phyloP scores from a whole-genome alignment of 2,329 filamentous ascomycete species.

The Zarea fungicola region DNA sequence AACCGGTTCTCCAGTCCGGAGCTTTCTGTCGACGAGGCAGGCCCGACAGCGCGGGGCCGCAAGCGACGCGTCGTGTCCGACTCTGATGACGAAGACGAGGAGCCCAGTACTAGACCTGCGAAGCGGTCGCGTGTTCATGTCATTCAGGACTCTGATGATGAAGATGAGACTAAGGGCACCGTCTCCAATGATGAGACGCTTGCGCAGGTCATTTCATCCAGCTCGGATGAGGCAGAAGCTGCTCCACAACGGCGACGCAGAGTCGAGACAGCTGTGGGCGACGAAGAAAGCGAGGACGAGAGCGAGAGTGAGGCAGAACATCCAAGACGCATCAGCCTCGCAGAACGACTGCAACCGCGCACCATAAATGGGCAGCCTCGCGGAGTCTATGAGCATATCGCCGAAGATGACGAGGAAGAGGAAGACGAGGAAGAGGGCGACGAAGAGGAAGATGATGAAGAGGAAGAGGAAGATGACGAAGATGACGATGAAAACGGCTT shows the following conservation, averaged over 20 bases:
- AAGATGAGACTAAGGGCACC: slow-evolving; percentile 1
- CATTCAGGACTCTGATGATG: slow-evolving; percentile 19
- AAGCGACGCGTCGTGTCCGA: slow-evolving; percentile 27
- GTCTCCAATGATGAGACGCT: slow-evolving; percentile 4
- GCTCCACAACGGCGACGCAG: neutral
- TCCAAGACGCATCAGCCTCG: slow-evolving; percentile 18
- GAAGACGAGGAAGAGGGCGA: slow-evolving; percentile 16
- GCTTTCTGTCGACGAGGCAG: slow-evolving; percentile 14
- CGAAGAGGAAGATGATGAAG: slow-evolving; percentile 19
- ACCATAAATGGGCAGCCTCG: neutral
- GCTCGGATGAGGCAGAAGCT: slow-evolving; percentile 13
- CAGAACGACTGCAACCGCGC: slow-evolving; percentile 19
- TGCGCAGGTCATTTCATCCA: slow-evolving; percentile 1
- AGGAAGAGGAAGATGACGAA: slow-evolving; percentile 14
- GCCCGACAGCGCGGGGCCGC: slow-evolving; percentile 14
- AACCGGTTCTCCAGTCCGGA: slow-evolving; percentile 28
- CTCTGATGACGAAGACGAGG: slow-evolving; percentile 25
- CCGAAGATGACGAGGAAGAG: slow-evolving; percentile 16
- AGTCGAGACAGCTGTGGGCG: neutral
- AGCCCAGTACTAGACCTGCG: neutral
- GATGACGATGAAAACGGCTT: slow-evolving; percentile 22
- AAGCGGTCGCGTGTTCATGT: slow-evolving; percentile 22
- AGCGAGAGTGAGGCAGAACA: slow-evolving; percentile 16
- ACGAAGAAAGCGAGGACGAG: slow-evolving; percentile 10
- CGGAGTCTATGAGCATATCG: slow-evolving; percentile 8